Evolutionary conservation across 768 basidiomycete species (phyloP), one percentile per base, ranked within the genome.

Genomic region (Suillus placidus): DNA sequence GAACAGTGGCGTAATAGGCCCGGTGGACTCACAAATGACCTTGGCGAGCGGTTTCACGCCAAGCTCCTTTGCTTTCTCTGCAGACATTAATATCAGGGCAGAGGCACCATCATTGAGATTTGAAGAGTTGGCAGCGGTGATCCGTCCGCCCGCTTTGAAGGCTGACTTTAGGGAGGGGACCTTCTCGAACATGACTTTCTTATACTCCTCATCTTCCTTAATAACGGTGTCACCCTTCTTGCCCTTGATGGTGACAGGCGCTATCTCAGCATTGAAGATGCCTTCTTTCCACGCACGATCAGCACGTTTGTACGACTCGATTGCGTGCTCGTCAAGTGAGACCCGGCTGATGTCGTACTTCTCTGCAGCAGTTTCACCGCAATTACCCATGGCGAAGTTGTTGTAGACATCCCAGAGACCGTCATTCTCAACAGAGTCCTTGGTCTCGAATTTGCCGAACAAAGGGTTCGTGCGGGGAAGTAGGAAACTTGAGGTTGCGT

Each of bases 331-430:
- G 77, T 99, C 97, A 77, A 93, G 91, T 34, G 89, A 85, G 79
- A 96, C 92, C 52, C 97, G 91, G 62, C 88, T 84, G 79, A 99
- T 96, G 45, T 80, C 79, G 77, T 90, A 83, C 78, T 95, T 95
- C 69, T 85, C 86, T 18, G 95, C 94, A 35, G 92, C 87, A 71
- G 82, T 76, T 80, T 99, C 97, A 71, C 88, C 97, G 76, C 97
- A 99, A 85, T 94, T 94, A 64, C 97, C 97, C 97, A 99, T 99
- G 37, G 95, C 90, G 74, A 94, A 93, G 80, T 98, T 89, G 85
- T 97, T 95, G 86, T 95, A 97, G 61, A 94, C 94, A 78, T 99
- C 97, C 88, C 90, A 93, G 60, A 99, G 92, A 70, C 96, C 97
- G 71, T 99, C 97, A 71, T 80, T 85, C 79, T 96, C 91, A 42